Evolutionary conservation across 306 rosid species (phyloP).

Genomic region (Psophocarpus tetragonolobus): DNA sequence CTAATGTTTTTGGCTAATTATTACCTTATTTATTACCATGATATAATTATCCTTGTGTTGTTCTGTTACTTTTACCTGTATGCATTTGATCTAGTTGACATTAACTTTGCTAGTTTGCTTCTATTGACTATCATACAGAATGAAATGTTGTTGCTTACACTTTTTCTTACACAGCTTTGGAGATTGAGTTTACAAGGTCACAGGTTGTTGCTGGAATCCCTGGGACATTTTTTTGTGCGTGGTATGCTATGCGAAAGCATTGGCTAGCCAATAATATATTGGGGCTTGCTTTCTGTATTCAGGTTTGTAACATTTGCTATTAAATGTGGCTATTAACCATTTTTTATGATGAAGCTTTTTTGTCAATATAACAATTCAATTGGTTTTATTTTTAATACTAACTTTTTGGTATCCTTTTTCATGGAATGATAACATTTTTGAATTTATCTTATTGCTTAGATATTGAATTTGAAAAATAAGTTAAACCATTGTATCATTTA

Average conservation of each 20-base stretch:
- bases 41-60: background rate
- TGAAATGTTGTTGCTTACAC: conserved; percentile 63
- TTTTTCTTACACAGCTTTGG: conserved; percentile 84
- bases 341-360: background rate
- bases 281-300: conserved; percentile 98
- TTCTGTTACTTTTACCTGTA: conserved; percentile 18
- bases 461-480: background rate
- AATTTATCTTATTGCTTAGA: background rate
- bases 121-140: conserved; percentile 59
- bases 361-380: background rate
- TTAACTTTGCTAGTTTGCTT: conserved; percentile 47
- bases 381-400: background rate
- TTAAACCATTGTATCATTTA: background rate
- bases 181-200: conserved; percentile 94
- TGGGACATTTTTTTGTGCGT: conserved; percentile 94
- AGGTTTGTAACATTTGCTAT: conserved; percentile 51
- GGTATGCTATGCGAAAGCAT: conserved; percentile 93
- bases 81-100: conserved; percentile 53
- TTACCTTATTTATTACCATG: background rate
- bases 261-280: conserved; percentile 96
- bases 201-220: conserved; percentile 91
- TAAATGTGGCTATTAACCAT: background rate
- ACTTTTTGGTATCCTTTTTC: background rate
- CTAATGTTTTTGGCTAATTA: background rate
- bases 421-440: background rate